Percentiles rank a stretch among this genome's conserved stretches.
Evolutionary conservation across 139 green algal genomes (phyloP).

Genomic region (Microglena sp.): DNA sequence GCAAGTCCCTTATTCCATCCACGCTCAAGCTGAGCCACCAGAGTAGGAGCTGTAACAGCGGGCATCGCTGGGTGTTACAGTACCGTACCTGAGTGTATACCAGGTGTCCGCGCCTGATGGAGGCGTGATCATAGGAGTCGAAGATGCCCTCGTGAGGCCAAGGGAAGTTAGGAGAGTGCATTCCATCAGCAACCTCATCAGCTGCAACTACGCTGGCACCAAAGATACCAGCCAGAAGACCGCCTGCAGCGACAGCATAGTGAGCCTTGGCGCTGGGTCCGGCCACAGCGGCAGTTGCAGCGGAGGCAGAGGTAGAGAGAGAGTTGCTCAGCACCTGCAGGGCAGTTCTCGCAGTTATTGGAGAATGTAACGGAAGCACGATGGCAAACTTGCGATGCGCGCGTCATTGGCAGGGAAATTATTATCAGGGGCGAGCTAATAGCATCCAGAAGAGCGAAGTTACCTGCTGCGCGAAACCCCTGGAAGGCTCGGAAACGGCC

Average conservation of each 20-base stretch:
- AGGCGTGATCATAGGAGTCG: constrained; percentile 82
- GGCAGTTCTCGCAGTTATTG: too few species aligned
- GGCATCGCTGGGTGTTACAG: neutral
- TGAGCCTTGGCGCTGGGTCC: constrained; percentile 17
- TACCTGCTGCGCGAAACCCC: too few species aligned
- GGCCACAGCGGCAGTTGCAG: neutral
- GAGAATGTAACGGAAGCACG: too few species aligned
- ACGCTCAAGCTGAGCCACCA: neutral
- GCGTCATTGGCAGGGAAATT: too few species aligned
- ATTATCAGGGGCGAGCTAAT: too few species aligned
- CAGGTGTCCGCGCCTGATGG: constrained; percentile 88
- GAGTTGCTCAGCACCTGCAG: too few species aligned
- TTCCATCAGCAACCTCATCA: constrained; percentile 83
- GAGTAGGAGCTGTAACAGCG: neutral
- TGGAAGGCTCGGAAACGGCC: too few species aligned
- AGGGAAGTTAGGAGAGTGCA: constrained; percentile 72
- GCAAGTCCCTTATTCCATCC: too few species aligned
- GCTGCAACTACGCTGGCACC: constrained; percentile 23
- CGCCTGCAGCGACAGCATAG: constrained; percentile 22
- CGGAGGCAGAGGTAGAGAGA: neutral
- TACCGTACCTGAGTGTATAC: constrained; percentile 54
- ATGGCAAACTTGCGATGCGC: too few species aligned
- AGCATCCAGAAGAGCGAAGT: too few species aligned
- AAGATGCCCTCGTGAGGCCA: constrained; percentile 91
- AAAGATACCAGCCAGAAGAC: constrained; percentile 25